phyloP scores from a whole-genome alignment of 2,329 filamentous ascomycete genomes.

The Xylaria arbuscula region DNA sequence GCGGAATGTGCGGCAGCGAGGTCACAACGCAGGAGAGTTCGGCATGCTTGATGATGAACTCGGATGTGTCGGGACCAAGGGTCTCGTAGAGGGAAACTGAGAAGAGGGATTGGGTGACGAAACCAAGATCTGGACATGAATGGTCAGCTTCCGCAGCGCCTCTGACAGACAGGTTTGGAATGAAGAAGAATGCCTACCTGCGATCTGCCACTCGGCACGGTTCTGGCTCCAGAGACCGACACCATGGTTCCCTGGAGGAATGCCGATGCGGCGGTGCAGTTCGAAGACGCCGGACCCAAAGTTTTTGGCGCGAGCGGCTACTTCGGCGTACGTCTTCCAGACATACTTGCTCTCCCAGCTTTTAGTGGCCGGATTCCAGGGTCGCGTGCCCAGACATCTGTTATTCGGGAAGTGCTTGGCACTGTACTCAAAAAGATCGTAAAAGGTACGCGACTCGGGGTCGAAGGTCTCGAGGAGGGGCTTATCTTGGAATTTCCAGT shows the following conservation, averaged over 20 bases:
- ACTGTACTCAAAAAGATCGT: constrained; percentile 82
- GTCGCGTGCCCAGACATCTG: constrained; percentile 81
- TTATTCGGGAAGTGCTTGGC: constrained; percentile 72
- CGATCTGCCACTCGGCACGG: constrained; percentile 88
- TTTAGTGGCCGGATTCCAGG: constrained; percentile 80
- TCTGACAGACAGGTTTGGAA: neutral
- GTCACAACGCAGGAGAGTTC: constrained; percentile 79
- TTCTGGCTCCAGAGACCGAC: constrained; percentile 90
- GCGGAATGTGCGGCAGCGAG: constrained; percentile 82
- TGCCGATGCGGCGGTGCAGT: constrained; percentile 78
- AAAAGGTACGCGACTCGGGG: constrained; percentile 75
- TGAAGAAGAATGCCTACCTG: constrained; percentile 59
- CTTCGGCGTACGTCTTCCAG: constrained; percentile 85
- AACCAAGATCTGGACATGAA: constrained; percentile 74
- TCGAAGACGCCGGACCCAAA: constrained; percentile 88
- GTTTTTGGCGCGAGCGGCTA: constrained; percentile 82
- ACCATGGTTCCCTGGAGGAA: constrained; percentile 74
- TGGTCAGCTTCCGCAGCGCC: constrained; percentile 30
- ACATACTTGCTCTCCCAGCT: constrained; percentile 78
- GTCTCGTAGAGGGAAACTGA: constrained; percentile 97
- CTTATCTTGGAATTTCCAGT: constrained; percentile 80
- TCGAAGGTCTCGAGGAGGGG: constrained; percentile 78
- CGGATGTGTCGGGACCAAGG: constrained; percentile 87
- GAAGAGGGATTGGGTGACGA: constrained; percentile 87
- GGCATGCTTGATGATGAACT: constrained; percentile 96